A percentile compares a stretch with the other conserved stretches of the same genome.
phyloP scores from a whole-genome alignment of 1,284 basidiomycete species.

The Naganishia albida region DNA sequence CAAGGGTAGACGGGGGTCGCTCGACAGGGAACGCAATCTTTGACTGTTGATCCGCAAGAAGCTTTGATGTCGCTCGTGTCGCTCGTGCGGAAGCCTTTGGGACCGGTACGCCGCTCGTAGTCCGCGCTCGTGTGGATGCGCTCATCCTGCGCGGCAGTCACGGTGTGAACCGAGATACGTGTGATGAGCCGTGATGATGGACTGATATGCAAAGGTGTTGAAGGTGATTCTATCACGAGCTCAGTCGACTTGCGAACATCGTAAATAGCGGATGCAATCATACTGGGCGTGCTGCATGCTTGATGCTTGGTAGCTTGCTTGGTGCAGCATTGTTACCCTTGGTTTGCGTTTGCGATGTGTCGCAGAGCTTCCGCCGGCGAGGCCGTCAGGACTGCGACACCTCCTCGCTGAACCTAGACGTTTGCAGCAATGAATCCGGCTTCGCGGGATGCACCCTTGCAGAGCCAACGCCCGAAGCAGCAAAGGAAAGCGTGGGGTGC shows the following conservation, averaged over 20 bases:
- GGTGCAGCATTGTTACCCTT: neutral
- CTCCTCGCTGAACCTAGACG: too few relatives aligned
- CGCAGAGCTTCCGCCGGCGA: too few relatives aligned
- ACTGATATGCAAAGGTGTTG: neutral
- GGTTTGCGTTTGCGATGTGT: neutral
- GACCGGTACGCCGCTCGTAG: neutral
- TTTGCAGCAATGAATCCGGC: neutral
- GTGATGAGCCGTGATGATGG: neutral
- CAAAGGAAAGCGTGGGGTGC: too few relatives aligned
- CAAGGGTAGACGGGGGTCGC: neutral
- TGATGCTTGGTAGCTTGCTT: too few relatives aligned
- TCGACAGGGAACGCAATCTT: neutral
- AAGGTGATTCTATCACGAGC: neutral
- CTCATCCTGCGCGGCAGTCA: neutral
- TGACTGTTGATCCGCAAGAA: neutral
- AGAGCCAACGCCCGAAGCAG: too few relatives aligned
- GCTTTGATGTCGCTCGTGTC: neutral
- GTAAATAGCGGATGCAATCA: constrained; percentile 19
- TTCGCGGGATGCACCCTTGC: too few relatives aligned
- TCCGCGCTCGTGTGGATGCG: neutral
- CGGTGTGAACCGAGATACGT: neutral
- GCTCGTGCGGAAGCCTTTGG: neutral
- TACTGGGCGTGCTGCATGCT: too few relatives aligned
- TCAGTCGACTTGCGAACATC: neutral
- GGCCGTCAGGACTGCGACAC: too few relatives aligned